Conservation (phyloP, 129 eudicot genomes). For the Arctium minus region DNA sequence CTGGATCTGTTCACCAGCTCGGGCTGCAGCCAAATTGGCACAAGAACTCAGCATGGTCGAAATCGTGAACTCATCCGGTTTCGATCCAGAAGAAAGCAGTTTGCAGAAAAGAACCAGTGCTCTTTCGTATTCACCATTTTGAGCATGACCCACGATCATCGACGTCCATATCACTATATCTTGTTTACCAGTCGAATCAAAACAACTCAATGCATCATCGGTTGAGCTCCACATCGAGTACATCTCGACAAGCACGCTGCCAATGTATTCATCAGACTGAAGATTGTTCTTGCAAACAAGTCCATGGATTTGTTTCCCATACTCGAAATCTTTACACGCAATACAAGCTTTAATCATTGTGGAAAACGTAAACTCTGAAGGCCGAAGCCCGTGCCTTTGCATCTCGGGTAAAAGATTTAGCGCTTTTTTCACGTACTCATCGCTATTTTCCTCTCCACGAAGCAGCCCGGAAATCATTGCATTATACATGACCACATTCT, state of each 20-base stretch:
- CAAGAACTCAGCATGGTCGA: constrained; percentile 41
- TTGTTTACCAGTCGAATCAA: constrained; percentile 27
- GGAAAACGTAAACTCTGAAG: constrained; percentile 45
- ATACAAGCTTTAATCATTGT: constrained; percentile 42
- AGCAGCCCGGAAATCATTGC: constrained; percentile 48
- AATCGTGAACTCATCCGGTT: constrained; percentile 43
- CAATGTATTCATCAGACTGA: constrained; percentile 39
- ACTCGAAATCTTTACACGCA: constrained; percentile 27
- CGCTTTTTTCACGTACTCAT: constrained; percentile 6
- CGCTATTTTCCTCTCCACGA: constrained; percentile 10
- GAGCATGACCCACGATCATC: constrained; percentile 39
- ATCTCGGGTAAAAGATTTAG: constrained; percentile 29
- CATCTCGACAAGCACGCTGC: constrained; percentile 42
- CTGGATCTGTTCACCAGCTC: constrained; percentile 46
- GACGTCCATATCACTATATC: constrained; percentile 52
- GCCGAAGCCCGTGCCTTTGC: constrained; percentile 37
- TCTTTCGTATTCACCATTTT: constrained; percentile 34
- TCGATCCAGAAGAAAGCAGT: constrained; percentile 25
- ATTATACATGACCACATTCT: constrained; percentile 53
- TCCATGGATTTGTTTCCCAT: constrained; percentile 45
- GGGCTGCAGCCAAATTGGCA: constrained; percentile 41
- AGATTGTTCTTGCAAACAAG: constrained; percentile 38
- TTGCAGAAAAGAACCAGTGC: constrained; percentile 32
- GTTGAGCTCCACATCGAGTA: constrained; percentile 28
- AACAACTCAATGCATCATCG: constrained; percentile 29